Percentiles rank a stretch among this genome's conserved stretches.
Conservation (phyloP, 2,329 filamentous ascomycete genomes). For the Fusarium udum region DNA sequence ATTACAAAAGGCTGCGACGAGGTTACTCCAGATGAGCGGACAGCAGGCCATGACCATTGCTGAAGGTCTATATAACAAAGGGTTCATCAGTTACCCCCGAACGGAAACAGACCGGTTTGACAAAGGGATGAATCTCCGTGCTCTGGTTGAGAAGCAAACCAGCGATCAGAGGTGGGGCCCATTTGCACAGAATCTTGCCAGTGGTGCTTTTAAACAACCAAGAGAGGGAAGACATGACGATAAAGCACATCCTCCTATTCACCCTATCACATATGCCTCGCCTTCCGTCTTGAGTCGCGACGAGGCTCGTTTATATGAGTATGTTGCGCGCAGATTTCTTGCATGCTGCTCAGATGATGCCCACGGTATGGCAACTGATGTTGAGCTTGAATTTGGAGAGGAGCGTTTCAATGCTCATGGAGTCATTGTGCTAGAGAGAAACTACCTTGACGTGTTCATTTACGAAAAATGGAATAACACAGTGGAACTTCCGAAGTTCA, state of each 20-base stretch:
- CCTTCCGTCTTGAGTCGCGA: constrained; percentile 70
- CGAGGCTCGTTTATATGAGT: constrained; percentile 87
- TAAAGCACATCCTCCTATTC: constrained; percentile 96
- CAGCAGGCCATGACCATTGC: constrained; percentile 89
- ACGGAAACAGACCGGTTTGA: constrained; percentile 98
- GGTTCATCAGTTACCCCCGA: constrained; percentile 96
- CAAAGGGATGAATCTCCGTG: constrained; percentile 82
- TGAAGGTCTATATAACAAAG: constrained; percentile 89
- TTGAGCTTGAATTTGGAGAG: constrained; percentile 84
- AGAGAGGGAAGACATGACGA: constrained; percentile 89
- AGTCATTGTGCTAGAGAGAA: constrained; percentile 84
- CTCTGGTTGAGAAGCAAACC: constrained; percentile 84
- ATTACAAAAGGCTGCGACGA: constrained; percentile 92
- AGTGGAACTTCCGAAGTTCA: constrained; percentile 81
- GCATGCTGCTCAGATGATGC: constrained; percentile 97
- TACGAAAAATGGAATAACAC: constrained; percentile 98
- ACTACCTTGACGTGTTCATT: constrained; percentile 94
- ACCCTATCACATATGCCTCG: constrained; percentile 87
- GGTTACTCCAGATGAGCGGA: constrained; percentile 89
- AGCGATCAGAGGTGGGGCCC: constrained; percentile 79
- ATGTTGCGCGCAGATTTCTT: constrained; percentile 89
- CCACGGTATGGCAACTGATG: constrained; percentile 82
- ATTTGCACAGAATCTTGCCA: constrained; percentile 79
- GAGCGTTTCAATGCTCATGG: constrained; percentile 86
- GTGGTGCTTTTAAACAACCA: constrained; percentile 82